A percentile compares a stretch with the other conserved stretches of the same genome.
Conservation (phyloP, 163 green algal genomes). For the Scenedesmus sp. region DNA sequence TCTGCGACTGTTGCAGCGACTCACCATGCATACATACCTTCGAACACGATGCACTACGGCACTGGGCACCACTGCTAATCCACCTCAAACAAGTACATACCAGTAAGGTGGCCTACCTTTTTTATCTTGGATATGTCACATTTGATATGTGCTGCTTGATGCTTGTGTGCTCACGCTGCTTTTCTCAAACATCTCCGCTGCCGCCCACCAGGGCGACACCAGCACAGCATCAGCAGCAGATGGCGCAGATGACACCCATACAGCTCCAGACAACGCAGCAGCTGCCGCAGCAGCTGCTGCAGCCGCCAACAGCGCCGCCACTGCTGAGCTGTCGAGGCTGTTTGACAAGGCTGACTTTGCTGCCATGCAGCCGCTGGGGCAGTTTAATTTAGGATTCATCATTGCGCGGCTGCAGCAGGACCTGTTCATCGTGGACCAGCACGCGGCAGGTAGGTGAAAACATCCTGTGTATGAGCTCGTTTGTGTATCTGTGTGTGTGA, state of each 20-base stretch:
- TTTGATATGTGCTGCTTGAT: no score
- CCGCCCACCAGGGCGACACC: neutral
- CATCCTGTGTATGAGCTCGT: neutral
- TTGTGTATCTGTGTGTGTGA: neutral
- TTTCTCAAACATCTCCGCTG: neutral
- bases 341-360: conserved; percentile 94
- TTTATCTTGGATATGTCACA: no score
- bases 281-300: conserved; percentile 25
- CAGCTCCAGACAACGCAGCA: conserved; percentile 38
- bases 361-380: conserved; percentile 84
- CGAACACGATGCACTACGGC: no score
- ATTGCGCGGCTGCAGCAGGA: conserved; percentile 77
- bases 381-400: conserved; percentile 99
- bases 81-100: no score
- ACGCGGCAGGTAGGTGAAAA: conserved; percentile 75
- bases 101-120: no score
- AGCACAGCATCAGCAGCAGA: conserved; percentile 11
- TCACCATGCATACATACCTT: no score
- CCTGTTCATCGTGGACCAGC: conserved; percentile 98
- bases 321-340: conserved; percentile 88
- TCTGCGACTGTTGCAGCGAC: neutral
- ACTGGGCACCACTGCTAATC: no score
- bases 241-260: neutral
- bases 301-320: conserved; percentile 40
- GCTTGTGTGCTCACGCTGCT: no score